Evolutionary conservation across 2,329 filamentous ascomycete species (phyloP), one percentile per base, ranked within the genome.

Genomic region (Beauveria rudraprayagi): DNA sequence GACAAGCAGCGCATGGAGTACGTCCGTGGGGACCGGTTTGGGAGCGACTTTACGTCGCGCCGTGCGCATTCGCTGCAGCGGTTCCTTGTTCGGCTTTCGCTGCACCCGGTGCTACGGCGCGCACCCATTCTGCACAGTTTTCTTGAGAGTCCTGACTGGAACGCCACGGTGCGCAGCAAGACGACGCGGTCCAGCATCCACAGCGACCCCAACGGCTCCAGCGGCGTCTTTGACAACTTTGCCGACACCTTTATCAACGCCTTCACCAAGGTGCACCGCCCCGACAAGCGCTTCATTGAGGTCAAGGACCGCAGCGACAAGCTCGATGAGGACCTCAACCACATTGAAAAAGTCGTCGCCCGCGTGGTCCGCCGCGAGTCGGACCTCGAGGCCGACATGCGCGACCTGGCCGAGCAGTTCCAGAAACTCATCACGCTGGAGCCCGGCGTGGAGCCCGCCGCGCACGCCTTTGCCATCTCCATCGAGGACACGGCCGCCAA

Each of bases 1-100:
- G 94, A 97, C 77, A 99, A 97, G 81, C 93, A 97, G 80, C 95
- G 95, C 76, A 96, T 99, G 90, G 92, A 96, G 71, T 97, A 97
- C 71, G 94, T 97, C 56, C 90, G 92, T 41, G 94, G 94, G 67
- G 93, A 97, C 78, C 89, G 94, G 65, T 99, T 99, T 75, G 92
- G 92, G 9, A 77, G 88, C 55, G 94, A 97, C 76, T 99, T 99
- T 73, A 99, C 92, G 40, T 81, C 86, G 51, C 87, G 94, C 40
- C 86, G 94, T 67, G 92, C 91, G 56, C 89, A 92, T 78, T 97
- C 92, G 3, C 82, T 99, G 57, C 88, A 95, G 75, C 89, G 94
- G 57, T 99, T 99, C 72, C 82, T 99, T 51, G 85, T 88, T 69
- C 89, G 94, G 5, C 80, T 97, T 61, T 86, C 92, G 3, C 81